Evolutionary conservation across 1,284 basidiomycete species (phyloP).

Genomic region (Cutaneotrichosporon sp.): DNA sequence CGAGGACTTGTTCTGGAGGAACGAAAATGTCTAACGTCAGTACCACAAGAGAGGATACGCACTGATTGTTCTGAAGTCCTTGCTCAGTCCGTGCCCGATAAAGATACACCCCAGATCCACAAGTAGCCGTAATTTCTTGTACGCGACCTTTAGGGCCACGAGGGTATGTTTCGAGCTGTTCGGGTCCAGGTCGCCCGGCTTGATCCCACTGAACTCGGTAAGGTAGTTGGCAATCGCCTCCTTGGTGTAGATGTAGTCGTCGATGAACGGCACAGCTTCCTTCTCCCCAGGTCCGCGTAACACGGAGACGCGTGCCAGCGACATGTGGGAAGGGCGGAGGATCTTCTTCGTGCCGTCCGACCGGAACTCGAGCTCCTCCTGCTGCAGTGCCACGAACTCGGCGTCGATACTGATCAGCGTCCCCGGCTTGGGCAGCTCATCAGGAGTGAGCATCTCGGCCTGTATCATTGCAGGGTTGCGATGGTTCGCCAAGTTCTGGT

Average conservation of each 20-base stretch:
- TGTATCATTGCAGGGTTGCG: constrained; percentile 75
- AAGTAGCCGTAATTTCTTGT: constrained; percentile 92
- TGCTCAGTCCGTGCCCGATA: constrained; percentile 97
- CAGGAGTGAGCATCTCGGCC: constrained; percentile 74
- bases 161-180: constrained; percentile 78
- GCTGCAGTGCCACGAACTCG: constrained; percentile 95
- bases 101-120: constrained; percentile 96
- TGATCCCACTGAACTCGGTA: constrained; percentile 94
- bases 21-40: constrained; percentile 79
- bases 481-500: constrained; percentile 83
- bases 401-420: constrained; percentile 93
- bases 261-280: constrained; percentile 88
- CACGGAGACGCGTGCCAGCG: constrained; percentile 91
- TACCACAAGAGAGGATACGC: constrained; percentile 45
- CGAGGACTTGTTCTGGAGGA: constrained; percentile 90
- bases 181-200: constrained; percentile 89
- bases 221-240: constrained; percentile 94
- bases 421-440: constrained; percentile 90
- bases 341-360: constrained; percentile 94
- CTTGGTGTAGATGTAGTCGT: constrained; percentile 95
- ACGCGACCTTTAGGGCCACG: constrained; percentile 91
- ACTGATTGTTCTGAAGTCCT: constrained; percentile 99
- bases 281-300: constrained; percentile 77
- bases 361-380: constrained; percentile 92
- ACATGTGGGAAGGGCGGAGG: constrained; percentile 83